Base-by-base conservation (phyloP, 768 basidiomycete species). In the Mycena metata region DNA sequence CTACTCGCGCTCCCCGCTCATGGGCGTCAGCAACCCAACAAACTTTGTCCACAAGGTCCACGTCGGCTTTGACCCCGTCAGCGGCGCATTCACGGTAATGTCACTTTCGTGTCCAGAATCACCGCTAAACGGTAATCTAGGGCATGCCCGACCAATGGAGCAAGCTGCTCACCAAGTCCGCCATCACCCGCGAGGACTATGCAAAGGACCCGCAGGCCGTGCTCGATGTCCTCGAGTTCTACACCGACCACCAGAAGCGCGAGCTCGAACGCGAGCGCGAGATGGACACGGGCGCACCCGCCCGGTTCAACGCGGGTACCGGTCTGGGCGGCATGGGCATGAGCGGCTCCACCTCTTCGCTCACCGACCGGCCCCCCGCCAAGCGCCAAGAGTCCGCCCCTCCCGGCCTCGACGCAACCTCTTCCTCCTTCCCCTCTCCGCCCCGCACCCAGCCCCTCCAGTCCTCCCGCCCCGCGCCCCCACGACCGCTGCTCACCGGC, bases 21-120 rank as follows among this genome's bases (percentile, higher is more conserved):
- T 96, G 90, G 95, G 97, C 30, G 94, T 96, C 49, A 92, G 91
- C 78, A 93, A 92, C 72, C 97, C 97, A 0, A 98, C 96, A 10
- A 97, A 99, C 79, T 99, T 99, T 76, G 95, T 98, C 0, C 97
- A 99, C 83, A 96, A 98, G 78, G 96, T 99, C 3, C 97, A 99
- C 79, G 97, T 99, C 64, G 96, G 96, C 3, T 98, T 96, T 74
- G 97, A 99, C 81, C 94, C 96, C 2, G 84, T 94, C 49, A 92
- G 93, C 46, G 97, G 97, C 13, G 95, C 91, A 17, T 99, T 99
- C 79, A 98, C 96, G 17, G 95, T 94, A 39, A 39, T 15, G 10
- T 11, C 39, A 11, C 11, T 39, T 10, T 39, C 4, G 39, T 39
- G 11, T 39, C 39, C 5, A 39, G 10, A 10, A 15, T 2, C 39